A percentile compares a stretch with the other conserved stretches of the same genome.
These are phyloP conservation scores for Diaporthe eres DNA, from an alignment of 2,329 filamentous ascomycete species.

Conservation along the genomic window DNA sequence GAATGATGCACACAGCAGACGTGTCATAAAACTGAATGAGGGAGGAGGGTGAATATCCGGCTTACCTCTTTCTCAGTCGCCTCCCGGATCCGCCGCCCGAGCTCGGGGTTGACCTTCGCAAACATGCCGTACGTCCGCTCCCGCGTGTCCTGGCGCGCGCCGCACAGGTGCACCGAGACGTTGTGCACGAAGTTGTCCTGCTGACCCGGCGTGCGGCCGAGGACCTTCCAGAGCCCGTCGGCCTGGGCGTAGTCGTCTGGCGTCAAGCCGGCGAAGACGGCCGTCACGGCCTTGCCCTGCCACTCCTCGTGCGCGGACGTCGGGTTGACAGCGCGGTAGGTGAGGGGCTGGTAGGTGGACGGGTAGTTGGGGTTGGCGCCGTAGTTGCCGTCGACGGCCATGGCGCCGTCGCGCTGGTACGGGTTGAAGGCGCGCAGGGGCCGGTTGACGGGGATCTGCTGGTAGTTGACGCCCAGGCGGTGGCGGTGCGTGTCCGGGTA, in stretches of 20 bases:
- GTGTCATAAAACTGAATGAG: neutral
- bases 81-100: constrained; percentile 66
- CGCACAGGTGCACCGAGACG: constrained; percentile 68
- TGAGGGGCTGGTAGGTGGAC: constrained; percentile 62
- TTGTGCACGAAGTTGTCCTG: constrained; percentile 74
- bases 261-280: constrained; percentile 60
- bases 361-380: constrained; percentile 72
- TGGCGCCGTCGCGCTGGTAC: constrained; percentile 80
- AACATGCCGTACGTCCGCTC: constrained; percentile 75
- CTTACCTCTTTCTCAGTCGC: constrained; percentile 64
- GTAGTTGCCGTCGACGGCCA: constrained; percentile 78
- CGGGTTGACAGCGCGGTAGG: constrained; percentile 58
- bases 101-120: constrained; percentile 64
- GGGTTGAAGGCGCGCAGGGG: constrained; percentile 72
- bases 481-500: constrained; percentile 76
- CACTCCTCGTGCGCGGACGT: constrained; percentile 62
- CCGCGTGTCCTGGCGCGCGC: constrained; percentile 67
- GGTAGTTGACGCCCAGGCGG: constrained; percentile 74
- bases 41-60: neutral
- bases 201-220: constrained; percentile 65
- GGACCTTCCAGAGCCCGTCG: constrained; percentile 62
- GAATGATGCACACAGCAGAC: neutral
- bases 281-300: constrained; percentile 59
- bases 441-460: constrained; percentile 74
- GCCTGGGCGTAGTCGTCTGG: constrained; percentile 67